phyloP scores from a whole-genome alignment of 768 basidiomycete species.

The Lactarius trivialis region DNA sequence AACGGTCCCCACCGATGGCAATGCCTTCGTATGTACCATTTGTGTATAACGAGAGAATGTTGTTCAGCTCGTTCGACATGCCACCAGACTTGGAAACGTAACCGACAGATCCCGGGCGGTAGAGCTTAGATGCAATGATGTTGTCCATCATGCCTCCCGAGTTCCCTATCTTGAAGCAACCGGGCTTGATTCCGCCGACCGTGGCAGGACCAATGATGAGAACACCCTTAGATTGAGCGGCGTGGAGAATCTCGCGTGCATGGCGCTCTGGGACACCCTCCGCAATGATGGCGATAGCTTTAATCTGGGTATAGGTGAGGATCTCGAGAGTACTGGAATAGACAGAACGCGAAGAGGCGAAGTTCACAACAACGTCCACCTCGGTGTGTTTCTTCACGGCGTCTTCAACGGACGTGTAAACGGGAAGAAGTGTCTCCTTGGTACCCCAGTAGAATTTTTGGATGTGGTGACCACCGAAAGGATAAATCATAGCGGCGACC shows the following conservation, averaged over 20 bases:
- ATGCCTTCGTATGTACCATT: slow-evolving; percentile 99
- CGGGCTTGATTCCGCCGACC: slow-evolving; percentile 99
- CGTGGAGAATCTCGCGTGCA: slow-evolving; percentile 90
- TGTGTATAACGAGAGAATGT: slow-evolving; percentile 92
- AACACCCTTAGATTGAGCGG: slow-evolving; percentile 78
- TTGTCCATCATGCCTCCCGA: slow-evolving; percentile 99
- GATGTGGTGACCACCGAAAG: slow-evolving; percentile 99
- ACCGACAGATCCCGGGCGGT: slow-evolving; percentile 94
- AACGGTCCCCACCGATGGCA: slow-evolving; percentile 98
- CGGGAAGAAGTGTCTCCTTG: slow-evolving; percentile 95
- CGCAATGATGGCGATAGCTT: slow-evolving; percentile 86
- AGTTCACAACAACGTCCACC: slow-evolving; percentile 97
- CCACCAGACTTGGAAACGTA: slow-evolving; percentile 99
- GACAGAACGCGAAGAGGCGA: slow-evolving; percentile 88
- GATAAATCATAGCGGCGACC: slow-evolving; percentile 99
- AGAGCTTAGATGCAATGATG: slow-evolving; percentile 97
- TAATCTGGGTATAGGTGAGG: slow-evolving; percentile 62
- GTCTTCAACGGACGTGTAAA: slow-evolving; percentile 88
- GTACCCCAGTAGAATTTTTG: slow-evolving; percentile 99
- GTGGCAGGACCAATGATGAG: slow-evolving; percentile 96
- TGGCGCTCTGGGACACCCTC: slow-evolving; percentile 99
- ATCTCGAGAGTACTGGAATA: slow-evolving; percentile 94
- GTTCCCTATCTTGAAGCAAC: slow-evolving; percentile 99
- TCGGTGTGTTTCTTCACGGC: slow-evolving; percentile 93
- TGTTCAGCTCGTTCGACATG: slow-evolving; percentile 99